phyloP scores from a whole-genome alignment of 805 yeast genomes.

The Millerago galiae region DNA sequence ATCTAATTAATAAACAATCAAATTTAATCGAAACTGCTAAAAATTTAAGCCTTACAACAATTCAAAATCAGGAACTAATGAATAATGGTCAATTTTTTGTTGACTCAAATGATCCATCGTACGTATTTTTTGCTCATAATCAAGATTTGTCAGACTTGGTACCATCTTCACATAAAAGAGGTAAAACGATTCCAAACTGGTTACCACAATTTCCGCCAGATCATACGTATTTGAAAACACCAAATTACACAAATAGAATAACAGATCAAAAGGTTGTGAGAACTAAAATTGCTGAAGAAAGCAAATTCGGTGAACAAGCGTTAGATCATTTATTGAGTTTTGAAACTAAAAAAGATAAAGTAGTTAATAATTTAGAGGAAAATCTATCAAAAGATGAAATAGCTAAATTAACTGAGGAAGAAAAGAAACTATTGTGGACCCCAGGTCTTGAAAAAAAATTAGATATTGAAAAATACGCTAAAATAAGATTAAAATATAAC shows the following conservation, averaged over 20 bases:
- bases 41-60: constrained; percentile 7
- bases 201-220: constrained; percentile 91
- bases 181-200: constrained; percentile 53
- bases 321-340: constrained; percentile 49
- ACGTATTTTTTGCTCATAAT: constrained; percentile 46
- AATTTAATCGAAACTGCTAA: neutral
- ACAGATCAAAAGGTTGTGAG: constrained; percentile 69
- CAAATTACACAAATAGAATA: constrained; percentile 53
- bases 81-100: constrained; percentile 20
- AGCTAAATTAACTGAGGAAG: constrained; percentile 2
- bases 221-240: constrained; percentile 79
- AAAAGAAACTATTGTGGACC: constrained; percentile 6
- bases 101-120: constrained; percentile 31
- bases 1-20: constrained; percentile 6
- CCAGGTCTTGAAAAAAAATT: constrained; percentile 27
- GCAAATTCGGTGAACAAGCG: constrained; percentile 74
- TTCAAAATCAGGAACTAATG: constrained; percentile 18
- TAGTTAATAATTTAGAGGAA: neutral
- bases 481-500: constrained; percentile 35
- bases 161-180: constrained; percentile 39
- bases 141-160: constrained; percentile 48
- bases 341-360: constrained; percentile 8
- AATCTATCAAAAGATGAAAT: neutral
- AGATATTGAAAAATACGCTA: constrained; percentile 54
- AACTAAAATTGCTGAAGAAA: constrained; percentile 71